Evolutionary conservation across 176 grass and related monocot genomes (phyloP), one percentile per base, ranked within the genome.

Genomic region (Avena sativa): DNA sequence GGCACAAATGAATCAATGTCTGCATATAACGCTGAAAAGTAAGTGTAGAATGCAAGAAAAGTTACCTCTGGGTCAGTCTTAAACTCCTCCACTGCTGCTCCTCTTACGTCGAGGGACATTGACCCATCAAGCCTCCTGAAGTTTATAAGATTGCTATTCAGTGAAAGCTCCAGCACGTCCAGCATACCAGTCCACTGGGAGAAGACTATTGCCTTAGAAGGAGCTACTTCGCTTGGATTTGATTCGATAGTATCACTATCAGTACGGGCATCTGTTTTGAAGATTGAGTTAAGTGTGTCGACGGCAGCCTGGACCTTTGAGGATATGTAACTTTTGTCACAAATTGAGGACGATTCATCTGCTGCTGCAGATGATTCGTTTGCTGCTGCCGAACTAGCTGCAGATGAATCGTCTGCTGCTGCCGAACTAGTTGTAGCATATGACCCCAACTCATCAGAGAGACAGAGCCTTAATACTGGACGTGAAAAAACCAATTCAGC

Each of bases 131-230:
- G 88, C 60, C 96, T 93, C 67, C 96, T 91, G 89, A 92, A 98
- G 62, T 90, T 85, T 75, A 94, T 92, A 48, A 62, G 34, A 74
- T 73, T 89, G 38, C 76, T 81, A 30, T 89, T 88, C 84, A 98
- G 72, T 61, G 90, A 95, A 88, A 94, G 81, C 84, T 94, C 86
- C 65, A 98, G 68, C 84, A 98, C 88, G 80, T 98, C 81, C 75
- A 98, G 77, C 96, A 98, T 91, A 75, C 96, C 94, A 78, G 92
- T 98, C 93, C 96, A 98, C 85, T 95, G 96, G 55, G 93, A 92
- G 88, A 98, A 98, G 25, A 98, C 88, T 61, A 98, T 95, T 12
- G 92, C 93, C 69, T 98, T 98, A 28, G 80, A 82, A 51, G 92
- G 96, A 34, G 81, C 65, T 51, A n/a, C 15, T 74, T 76, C 38